A percentile compares a stretch with the other conserved stretches of the same genome.
Conservation (phyloP, 139 green algal genomes). For the Auxenochlorella pyrenoidosa region DNA sequence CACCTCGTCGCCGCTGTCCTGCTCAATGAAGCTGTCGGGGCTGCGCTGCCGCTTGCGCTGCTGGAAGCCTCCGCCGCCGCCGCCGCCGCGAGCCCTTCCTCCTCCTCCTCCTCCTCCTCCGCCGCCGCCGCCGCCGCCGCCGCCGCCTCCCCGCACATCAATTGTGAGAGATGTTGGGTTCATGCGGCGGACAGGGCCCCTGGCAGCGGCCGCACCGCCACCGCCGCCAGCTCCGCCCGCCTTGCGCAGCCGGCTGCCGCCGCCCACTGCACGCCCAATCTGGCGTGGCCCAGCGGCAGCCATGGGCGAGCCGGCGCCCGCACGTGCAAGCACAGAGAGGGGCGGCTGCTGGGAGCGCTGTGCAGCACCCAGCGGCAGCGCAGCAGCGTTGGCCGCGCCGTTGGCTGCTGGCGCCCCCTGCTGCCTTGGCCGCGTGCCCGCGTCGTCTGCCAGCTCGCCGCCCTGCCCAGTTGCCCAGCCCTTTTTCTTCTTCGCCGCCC, state of each 20-base stretch:
- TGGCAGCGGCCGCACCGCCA: background rate
- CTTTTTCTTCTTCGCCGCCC: slow-evolving; percentile 22
- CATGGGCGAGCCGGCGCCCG: background rate
- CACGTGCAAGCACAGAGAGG: background rate
- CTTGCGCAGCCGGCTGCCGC: slow-evolving; percentile 4
- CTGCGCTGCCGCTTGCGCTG: slow-evolving; percentile 25
- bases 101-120: background rate
- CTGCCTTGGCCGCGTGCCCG: background rate
- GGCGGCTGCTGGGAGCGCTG: slow-evolving; percentile 10
- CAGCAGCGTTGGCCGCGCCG: background rate
- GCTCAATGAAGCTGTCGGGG: slow-evolving; percentile 36
- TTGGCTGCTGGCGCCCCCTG: background rate
- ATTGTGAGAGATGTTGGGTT: background rate
- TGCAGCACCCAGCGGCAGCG: background rate
- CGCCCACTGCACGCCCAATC: slow-evolving; percentile 14
- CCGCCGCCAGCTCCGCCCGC: background rate
- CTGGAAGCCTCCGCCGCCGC: background rate
- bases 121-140: background rate
- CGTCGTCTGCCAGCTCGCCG: slow-evolving; percentile 18
- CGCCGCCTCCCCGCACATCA: slow-evolving; percentile 1
- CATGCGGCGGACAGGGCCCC: background rate
- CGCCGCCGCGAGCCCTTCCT: background rate
- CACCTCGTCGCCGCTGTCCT: slow-evolving; percentile 34
- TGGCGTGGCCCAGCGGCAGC: background rate
- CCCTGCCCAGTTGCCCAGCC: background rate